These are phyloP conservation scores for Aspergillus ellipticus DNA, from an alignment of 495 filamentous ascomycete genomes.

Conservation along the genomic window DNA sequence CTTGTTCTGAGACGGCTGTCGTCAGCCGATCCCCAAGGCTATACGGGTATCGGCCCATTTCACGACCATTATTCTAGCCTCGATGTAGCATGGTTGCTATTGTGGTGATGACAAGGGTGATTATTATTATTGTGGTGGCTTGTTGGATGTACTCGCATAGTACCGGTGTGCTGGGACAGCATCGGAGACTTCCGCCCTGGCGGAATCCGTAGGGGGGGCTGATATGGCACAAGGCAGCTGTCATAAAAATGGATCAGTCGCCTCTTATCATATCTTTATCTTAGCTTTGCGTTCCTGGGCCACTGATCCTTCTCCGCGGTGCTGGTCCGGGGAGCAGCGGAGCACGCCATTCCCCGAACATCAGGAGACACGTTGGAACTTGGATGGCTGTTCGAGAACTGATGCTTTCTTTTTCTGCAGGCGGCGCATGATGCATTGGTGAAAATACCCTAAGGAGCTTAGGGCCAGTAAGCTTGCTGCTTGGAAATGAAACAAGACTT, in stretches of 20 bases:
- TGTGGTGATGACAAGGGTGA: no score
- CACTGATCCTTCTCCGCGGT: conserved; percentile 14
- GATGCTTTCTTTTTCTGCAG: conserved; percentile 12
- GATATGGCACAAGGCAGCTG: neutral
- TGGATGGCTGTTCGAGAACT: conserved; percentile 8
- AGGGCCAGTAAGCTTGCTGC: neutral
- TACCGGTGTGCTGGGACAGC: neutral
- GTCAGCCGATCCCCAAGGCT: neutral
- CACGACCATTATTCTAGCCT: neutral
- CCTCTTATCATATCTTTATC: conserved; percentile 1
- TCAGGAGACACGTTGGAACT: conserved; percentile 8
- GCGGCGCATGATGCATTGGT: neutral
- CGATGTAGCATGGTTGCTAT: neutral
- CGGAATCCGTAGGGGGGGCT: neutral
- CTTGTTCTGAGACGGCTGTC: neutral
- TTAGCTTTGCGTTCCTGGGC: conserved; percentile 5
- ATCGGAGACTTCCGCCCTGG: conserved; percentile 10
- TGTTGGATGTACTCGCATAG: neutral
- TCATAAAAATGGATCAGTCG: conserved; percentile 13
- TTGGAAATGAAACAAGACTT: neutral
- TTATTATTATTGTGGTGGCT: no score
- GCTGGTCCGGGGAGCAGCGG: conserved; percentile 12
- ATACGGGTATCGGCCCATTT: neutral
- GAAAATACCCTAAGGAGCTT: neutral
- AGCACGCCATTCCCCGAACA: conserved; percentile 12